phyloP scores from a whole-genome alignment of 345 rosid species.

The Moringa oleifera region DNA sequence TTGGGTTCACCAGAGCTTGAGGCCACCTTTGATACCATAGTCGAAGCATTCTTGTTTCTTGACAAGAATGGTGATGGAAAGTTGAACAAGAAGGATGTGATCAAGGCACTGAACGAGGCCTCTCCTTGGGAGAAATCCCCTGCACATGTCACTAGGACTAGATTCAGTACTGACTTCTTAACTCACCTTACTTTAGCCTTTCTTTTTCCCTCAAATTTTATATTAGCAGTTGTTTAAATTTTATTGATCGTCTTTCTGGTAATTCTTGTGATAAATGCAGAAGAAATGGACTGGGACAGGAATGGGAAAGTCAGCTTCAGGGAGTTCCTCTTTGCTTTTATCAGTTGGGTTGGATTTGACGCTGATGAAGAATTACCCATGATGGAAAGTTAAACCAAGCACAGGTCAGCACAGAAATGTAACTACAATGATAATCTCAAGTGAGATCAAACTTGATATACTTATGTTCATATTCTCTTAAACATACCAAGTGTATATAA shows the following conservation, averaged over 20 bases:
- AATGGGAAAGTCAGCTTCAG: conserved; percentile 77
- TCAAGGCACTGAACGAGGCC: conserved; percentile 59
- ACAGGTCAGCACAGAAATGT: neutral
- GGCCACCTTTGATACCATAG: conserved; percentile 63
- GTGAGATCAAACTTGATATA: too few species aligned
- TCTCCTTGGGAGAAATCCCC: conserved; percentile 72
- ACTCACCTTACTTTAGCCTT: conserved; percentile 2
- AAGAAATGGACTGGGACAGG: conserved; percentile 87
- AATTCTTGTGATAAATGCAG: conserved; percentile 39
- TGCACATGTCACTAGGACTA: conserved; percentile 47
- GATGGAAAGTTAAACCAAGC: conserved; percentile 15
- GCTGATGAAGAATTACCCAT: conserved; percentile 26
- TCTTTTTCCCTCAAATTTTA: neutral
- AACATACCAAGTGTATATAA: conserved; percentile 2
- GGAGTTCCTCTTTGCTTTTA: conserved; percentile 70
- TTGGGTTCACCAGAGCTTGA: conserved; percentile 44
- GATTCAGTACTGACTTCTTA: conserved; percentile 50
- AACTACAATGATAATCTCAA: neutral
- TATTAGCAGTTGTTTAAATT: neutral
- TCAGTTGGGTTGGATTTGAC: conserved; percentile 75
- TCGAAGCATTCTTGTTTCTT: conserved; percentile 75
- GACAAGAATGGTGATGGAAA: conserved; percentile 78
- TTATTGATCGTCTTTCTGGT: conserved; percentile 6
- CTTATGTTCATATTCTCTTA: neutral
- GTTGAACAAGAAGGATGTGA: conserved; percentile 64